Base-by-base conservation (phyloP, 2,329 filamentous ascomycete genomes). In the Triangularia setosa region DNA sequence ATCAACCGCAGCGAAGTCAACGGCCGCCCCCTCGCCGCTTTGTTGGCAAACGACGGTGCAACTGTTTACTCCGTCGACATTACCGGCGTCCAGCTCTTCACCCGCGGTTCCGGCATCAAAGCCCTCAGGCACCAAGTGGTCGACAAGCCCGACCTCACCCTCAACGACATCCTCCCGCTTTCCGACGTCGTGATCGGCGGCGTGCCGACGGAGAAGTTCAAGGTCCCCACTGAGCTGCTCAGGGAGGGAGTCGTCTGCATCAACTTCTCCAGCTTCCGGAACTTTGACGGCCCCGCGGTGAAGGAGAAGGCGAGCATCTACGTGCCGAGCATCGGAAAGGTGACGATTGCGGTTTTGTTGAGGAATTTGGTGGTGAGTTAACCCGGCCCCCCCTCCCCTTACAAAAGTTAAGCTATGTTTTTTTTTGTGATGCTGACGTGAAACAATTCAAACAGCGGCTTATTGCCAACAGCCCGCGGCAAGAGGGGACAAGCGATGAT, bases 301-400 rank as follows among this genome's bases (percentile, higher is more conserved):
- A 98, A 97, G 80, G 91, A 97, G 76, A 96, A 93, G 81, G 95
- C 95, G 1, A 93, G 92, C 4, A 96, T 99, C 72, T 99, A 97
- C 72, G 93, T 98, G 18, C 95, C 95, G 1, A 95, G 94, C 0
- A 96, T 97, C 70, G 95, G 95, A 71, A 99, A 98, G 81, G 94
- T 98, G 57, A 99, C 95, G 0, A 98, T 98, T 75, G 91, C 94
- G 16, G 89, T 97, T 33, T 79, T 99, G 64, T 80, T 98, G 73
- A 84, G 95, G 63, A 99, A 99, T 74, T 79, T 98, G 35, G 83
- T 98, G 74, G 91, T 95, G 79, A 79, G 89, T 84, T n/a, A 14
- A 4, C 35, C 35, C 35, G 12, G 3, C 16, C 16, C 16, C 4
- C 4, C 35, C 14, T 7, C 35, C 35, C 35, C 27, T 8, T 8